Evolutionary conservation across 257 asterid genomes (phyloP).

Genomic region (Salvia splendens): DNA sequence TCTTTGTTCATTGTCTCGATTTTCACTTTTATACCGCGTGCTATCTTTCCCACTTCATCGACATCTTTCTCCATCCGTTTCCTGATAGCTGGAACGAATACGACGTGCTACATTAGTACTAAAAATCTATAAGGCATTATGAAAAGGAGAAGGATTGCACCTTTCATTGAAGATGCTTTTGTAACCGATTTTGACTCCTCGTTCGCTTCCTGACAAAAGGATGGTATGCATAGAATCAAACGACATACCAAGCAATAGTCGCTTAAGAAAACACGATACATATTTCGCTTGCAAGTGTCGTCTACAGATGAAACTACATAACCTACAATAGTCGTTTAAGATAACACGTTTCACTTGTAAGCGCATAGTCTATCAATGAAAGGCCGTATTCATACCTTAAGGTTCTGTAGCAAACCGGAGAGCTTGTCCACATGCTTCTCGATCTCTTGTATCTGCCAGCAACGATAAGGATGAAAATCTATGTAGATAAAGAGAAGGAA

Average conservation of each 20-base stretch:
- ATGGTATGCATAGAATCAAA: background rate
- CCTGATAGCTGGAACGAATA: slow-evolving; percentile 63
- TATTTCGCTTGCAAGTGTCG: too few species aligned
- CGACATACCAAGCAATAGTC: background rate
- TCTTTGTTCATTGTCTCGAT: slow-evolving; percentile 66
- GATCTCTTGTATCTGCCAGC: slow-evolving; percentile 66
- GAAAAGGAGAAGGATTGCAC: slow-evolving; percentile 32
- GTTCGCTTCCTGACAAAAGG: slow-evolving; percentile 62
- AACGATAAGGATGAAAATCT: background rate
- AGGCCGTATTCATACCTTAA: slow-evolving; percentile 52
- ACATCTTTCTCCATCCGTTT: slow-evolving; percentile 88
- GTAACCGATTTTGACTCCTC: slow-evolving; percentile 87
- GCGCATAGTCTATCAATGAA: too few species aligned
- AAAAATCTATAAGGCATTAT: background rate
- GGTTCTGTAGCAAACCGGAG: slow-evolving; percentile 53
- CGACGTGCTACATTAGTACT: background rate
- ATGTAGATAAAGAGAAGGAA: background rate
- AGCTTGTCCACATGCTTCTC: slow-evolving; percentile 73
- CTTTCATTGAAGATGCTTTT: slow-evolving; percentile 88
- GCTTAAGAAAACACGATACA: background rate
- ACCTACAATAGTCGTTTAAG: too few species aligned
- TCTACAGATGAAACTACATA: background rate
- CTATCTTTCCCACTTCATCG: slow-evolving; percentile 81
- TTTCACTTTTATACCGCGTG: slow-evolving; percentile 71
- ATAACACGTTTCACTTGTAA: too few species aligned